A percentile compares a stretch with the other conserved stretches of the same genome.
These are phyloP conservation scores for Hyparrhenia diplandra DNA, from an alignment of 176 grass and related monocot species.

Conservation along the genomic window DNA sequence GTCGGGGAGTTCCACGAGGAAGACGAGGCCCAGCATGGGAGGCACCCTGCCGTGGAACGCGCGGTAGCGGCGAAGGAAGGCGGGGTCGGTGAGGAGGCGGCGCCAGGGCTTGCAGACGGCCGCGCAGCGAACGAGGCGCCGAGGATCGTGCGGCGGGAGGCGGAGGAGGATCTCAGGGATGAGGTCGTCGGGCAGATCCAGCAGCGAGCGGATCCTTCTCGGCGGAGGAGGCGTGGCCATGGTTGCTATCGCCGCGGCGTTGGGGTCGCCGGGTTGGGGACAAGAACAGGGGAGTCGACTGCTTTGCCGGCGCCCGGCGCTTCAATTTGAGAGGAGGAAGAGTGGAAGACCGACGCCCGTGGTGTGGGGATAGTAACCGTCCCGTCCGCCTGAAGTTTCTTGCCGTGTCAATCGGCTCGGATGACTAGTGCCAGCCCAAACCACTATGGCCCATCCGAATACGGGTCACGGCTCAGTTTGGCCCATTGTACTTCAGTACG, in stretches of 20 bases:
- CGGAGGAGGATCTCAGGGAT: not conserved
- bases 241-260: not conserved
- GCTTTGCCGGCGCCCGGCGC: not conserved
- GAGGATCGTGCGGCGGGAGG: not conserved
- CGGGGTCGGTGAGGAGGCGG: slow-evolving; percentile 1
- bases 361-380: not conserved
- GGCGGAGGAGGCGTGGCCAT: not conserved
- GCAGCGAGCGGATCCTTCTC: not conserved
- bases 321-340: not conserved
- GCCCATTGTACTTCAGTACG: not conserved
- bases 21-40: not conserved
- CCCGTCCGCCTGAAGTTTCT: too few relatives aligned
- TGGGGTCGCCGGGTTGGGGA: not conserved
- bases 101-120: not conserved
- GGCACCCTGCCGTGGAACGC: not conserved
- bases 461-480: not conserved
- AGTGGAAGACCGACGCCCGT: not conserved
- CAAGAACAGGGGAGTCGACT: not conserved
- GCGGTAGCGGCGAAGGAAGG: slow-evolving; percentile 17
- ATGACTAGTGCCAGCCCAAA: too few relatives aligned
- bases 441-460: not conserved
- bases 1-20: not conserved
- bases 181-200: not conserved
- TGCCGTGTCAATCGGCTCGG: too few relatives aligned
- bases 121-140: not conserved